Evolutionary conservation across 2,329 filamentous ascomycete species (phyloP), one percentile per base, ranked within the genome.

Genomic region (Fusarium temperatum): DNA sequence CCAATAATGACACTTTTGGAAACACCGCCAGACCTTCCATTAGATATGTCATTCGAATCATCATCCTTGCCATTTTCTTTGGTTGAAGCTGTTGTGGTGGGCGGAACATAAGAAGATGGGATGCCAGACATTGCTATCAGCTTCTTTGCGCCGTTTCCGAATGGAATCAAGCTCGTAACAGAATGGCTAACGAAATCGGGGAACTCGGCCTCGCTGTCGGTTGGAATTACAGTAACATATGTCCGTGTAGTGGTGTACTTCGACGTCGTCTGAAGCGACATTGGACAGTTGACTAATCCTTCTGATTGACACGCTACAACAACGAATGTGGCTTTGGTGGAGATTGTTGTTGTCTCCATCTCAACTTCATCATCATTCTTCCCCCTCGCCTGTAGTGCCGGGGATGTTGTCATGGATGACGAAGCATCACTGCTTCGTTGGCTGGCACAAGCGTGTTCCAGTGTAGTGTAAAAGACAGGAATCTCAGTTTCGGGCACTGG

Each of bases 381-480:
- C 4, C 15, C 55, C 28, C 63, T 70, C 1, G 24, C 42, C 15
- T 17, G 2, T 1, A 74, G 70, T 10, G 41, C 41, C 2, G 41
- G 47, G 14, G 51, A 30, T 18, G 79, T 78, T 1, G 73, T 58
- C 0, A 77, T 56, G 1, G 79, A 67, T 1, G 78, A 41, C 2
- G 78, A 68, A 5, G 79, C 38, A 11, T 22, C 28, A 8, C 26
- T 24, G 3, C 20, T 57, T 22, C 50, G 51, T 10, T 77, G 75
- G 7, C 79, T 72, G 1, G 82, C 84, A 72, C 87, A 89, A 5
- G 79, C 79, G 32, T 83, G 80, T 1, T 82, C 81, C 1, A 90
- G 73, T 0, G 85, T 87, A 0, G 88, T 90, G 73, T 85, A 88
- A 72, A 84, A 90, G 45, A 91, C 81, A 1, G 88, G 86, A 6